A percentile compares a stretch with the other conserved stretches of the same genome.
These are phyloP conservation scores for Tetragonia tetragonoides DNA, from an alignment of 148 eudicot genomes.

Conservation along the genomic window DNA sequence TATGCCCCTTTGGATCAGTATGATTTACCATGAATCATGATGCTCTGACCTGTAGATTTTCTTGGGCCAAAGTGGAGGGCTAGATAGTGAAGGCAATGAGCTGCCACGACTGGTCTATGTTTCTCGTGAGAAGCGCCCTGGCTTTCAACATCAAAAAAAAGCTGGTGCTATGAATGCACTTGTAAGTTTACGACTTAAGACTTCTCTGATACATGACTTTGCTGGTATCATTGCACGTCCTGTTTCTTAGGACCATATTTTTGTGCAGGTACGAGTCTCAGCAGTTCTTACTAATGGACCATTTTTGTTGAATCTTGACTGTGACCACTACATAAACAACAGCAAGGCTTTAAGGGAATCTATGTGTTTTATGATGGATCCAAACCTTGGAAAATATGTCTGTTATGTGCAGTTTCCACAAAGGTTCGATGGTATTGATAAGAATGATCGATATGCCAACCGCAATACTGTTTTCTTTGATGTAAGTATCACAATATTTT, in stretches of 20 bases:
- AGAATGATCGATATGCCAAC: slow-evolving; percentile 85
- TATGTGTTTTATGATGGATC: slow-evolving; percentile 93
- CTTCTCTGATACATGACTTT: neutral
- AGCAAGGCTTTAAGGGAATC: slow-evolving; percentile 82
- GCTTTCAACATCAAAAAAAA: slow-evolving; percentile 87
- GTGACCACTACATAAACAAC: slow-evolving; percentile 93
- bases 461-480: slow-evolving; percentile 90
- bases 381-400: slow-evolving; percentile 80
- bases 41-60: slow-evolving; percentile 48
- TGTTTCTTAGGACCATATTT: slow-evolving; percentile 5
- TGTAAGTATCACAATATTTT: slow-evolving; percentile 40
- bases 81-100: slow-evolving; percentile 68
- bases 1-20: neutral
- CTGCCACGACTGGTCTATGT: slow-evolving; percentile 79
- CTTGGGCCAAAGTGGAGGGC: slow-evolving; percentile 79
- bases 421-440: slow-evolving; percentile 90
- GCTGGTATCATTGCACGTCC: neutral
- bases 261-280: slow-evolving; percentile 74
- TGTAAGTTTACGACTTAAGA: slow-evolving; percentile 35
- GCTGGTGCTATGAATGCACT: slow-evolving; percentile 96
- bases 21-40: neutral
- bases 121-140: slow-evolving; percentile 95
- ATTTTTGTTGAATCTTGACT: slow-evolving; percentile 84
- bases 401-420: slow-evolving; percentile 95
- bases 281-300: slow-evolving; percentile 93